Conservation (phyloP, 345 rosid species). For the Toxicodendron radicans region DNA sequence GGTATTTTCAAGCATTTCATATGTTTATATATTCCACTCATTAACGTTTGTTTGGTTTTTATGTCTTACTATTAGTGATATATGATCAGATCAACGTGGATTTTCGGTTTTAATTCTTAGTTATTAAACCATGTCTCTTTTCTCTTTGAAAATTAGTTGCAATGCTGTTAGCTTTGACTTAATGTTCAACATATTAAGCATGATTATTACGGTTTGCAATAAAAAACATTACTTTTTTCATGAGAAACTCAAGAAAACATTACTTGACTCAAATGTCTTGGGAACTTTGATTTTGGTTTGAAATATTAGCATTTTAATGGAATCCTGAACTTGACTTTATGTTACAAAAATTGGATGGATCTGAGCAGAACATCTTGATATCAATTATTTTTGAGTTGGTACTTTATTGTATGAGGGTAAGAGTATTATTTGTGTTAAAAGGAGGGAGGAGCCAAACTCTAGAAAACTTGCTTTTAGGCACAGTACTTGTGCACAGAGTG, state of each 20-base stretch:
- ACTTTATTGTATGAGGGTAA: neutral
- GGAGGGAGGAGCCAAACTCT: neutral
- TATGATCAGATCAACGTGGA: slow-evolving; percentile 3
- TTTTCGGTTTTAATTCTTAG: neutral
- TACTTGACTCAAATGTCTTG: neutral
- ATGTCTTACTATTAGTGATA: neutral
- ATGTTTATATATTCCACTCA: neutral
- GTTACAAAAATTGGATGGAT: neutral
- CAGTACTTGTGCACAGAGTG: neutral
- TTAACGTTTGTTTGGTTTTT: neutral
- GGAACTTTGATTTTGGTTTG: neutral
- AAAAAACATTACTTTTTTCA: too few relatives aligned
- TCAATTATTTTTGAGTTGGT: neutral
- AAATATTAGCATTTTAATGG: neutral
- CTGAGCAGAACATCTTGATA: neutral
- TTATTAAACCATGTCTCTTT: neutral
- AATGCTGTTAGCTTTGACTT: neutral
- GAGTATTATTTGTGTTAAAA: neutral
- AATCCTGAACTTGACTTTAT: neutral
- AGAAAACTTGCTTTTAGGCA: neutral
- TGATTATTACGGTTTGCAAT: neutral
- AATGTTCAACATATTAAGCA: neutral
- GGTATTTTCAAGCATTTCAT: slow-evolving; percentile 36
- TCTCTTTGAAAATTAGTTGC: slow-evolving; percentile 1
- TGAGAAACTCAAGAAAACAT: neutral